Conservation (phyloP, 176 grass and related monocot species). For the Calamus simplicifolius region DNA sequence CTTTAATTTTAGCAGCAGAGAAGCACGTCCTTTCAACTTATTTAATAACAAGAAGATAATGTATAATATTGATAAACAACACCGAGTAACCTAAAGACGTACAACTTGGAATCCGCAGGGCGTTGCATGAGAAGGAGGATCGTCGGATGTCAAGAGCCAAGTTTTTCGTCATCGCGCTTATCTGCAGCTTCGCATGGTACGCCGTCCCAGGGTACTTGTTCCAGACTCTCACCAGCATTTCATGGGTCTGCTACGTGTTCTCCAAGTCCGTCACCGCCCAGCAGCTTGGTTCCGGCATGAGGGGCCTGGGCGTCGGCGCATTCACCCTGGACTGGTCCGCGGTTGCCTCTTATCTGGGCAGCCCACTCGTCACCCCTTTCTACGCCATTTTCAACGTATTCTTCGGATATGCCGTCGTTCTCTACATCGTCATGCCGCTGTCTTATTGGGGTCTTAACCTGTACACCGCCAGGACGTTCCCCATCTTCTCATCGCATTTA, state of each 20-base stretch:
- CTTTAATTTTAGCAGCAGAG: too few relatives aligned
- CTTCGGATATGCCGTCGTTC: conserved; percentile 43
- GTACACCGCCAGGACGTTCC: conserved; percentile 55
- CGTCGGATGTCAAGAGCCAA: conserved; percentile 53
- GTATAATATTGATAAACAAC: not conserved
- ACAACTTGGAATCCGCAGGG: conserved; percentile 25
- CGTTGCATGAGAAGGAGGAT: conserved; percentile 79
- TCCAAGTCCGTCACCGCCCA: conserved; percentile 66
- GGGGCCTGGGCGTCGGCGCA: conserved; percentile 63
- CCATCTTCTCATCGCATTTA: conserved; percentile 62
- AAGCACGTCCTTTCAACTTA: too few relatives aligned
- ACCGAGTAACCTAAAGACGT: not conserved
- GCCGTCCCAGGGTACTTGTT: conserved; percentile 65
- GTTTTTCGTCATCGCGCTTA: conserved; percentile 80
- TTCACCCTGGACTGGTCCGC: conserved; percentile 76
- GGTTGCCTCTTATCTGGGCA: conserved; percentile 49
- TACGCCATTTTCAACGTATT: conserved; percentile 65
- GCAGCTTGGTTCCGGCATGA: conserved; percentile 73
- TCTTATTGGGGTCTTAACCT: conserved; percentile 65
- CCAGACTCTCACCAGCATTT: conserved; percentile 49
- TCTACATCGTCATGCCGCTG: conserved; percentile 46
- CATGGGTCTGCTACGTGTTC: conserved; percentile 89
- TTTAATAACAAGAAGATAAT: not conserved
- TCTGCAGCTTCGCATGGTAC: conserved; percentile 80
- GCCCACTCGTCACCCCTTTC: conserved; percentile 73